phyloP scores from a whole-genome alignment of 2,329 filamentous ascomycete genomes.

The Penicillium sp. region DNA sequence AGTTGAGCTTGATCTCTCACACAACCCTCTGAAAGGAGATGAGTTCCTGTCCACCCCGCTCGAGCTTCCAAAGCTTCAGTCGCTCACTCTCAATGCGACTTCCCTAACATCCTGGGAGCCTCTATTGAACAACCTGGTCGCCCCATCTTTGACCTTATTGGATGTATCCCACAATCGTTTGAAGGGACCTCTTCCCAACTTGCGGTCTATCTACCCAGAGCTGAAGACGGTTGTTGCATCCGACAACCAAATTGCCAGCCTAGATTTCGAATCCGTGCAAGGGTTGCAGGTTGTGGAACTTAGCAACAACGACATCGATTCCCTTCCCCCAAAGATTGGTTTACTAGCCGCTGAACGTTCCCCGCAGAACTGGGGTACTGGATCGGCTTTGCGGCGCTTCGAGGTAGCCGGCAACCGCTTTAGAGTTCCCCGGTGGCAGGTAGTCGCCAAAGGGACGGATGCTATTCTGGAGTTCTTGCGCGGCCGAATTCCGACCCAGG shows the following conservation, averaged over 20 bases:
- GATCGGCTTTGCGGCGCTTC: conserved; percentile 61
- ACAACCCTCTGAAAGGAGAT: conserved; percentile 70
- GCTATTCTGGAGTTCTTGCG: conserved; percentile 79
- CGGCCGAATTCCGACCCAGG: conserved; percentile 66
- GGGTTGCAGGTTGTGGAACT: conserved; percentile 77
- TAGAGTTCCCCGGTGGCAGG: conserved; percentile 78
- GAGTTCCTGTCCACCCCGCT: conserved; percentile 67
- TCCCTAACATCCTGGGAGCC: conserved; percentile 70
- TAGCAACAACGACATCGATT: conserved; percentile 81
- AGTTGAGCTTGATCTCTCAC: conserved; percentile 70
- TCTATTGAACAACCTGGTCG: conserved; percentile 66
- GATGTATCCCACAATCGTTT: conserved; percentile 85
- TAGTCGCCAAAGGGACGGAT: conserved; percentile 85
- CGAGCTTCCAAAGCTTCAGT: conserved; percentile 71
- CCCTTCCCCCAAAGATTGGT: conserved; percentile 77
- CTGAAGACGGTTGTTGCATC: conserved; percentile 71
- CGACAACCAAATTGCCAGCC: conserved; percentile 75
- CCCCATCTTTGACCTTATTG: conserved; percentile 72
- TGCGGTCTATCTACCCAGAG: conserved; percentile 69
- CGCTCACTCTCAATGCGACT: conserved; percentile 75
- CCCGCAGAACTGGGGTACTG: conserved; percentile 39
- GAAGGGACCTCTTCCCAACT: conserved; percentile 62
- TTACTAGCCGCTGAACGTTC: conserved; percentile 64
- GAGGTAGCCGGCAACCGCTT: conserved; percentile 86
- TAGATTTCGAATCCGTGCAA: conserved; percentile 71